phyloP scores from a whole-genome alignment of 1,284 basidiomycete species.

The Stygiomarasmius scandens region DNA sequence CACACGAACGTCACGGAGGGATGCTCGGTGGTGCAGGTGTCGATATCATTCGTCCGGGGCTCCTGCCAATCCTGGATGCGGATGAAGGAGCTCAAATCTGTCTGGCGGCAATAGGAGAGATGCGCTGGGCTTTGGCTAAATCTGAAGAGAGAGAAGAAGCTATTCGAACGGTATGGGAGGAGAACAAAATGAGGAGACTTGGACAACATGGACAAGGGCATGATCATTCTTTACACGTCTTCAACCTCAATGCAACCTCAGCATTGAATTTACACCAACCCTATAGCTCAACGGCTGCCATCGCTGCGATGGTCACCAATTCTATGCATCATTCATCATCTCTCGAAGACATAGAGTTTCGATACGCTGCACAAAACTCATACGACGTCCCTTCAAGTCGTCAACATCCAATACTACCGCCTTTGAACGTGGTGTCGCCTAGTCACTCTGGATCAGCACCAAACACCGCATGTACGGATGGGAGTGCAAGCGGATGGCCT shows the following conservation, averaged over 20 bases:
- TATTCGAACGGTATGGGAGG: conserved; percentile 65
- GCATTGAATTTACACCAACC: not conserved
- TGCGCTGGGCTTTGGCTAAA: conserved; percentile 81
- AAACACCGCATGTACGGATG: conserved; percentile 47
- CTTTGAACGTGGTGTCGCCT: conserved; percentile 7
- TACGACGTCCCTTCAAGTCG: conserved; percentile 6
- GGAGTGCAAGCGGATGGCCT: conserved; percentile 50
- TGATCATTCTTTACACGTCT: conserved; percentile 11
- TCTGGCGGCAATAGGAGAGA: conserved; percentile 71
- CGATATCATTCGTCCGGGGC: conserved; percentile 12
- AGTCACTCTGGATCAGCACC: conserved; percentile 45
- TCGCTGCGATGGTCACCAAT: not conserved
- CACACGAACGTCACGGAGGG: conserved; percentile 31
- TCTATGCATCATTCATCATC: conserved; percentile 2
- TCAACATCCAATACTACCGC: conserved; percentile 7
- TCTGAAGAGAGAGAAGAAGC: conserved; percentile 70
- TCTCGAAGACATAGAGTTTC: conserved; percentile 20
- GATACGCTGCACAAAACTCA: conserved; percentile 11
- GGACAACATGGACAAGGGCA: not conserved
- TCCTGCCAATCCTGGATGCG: conserved; percentile 37
- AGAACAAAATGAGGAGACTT: conserved; percentile 32
- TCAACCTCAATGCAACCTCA: conserved; percentile 13
- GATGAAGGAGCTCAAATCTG: conserved; percentile 75
- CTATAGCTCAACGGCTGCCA: not conserved
- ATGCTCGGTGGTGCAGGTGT: conserved; percentile 25